Conservation (phyloP, 1,139 yeast genomes). For the Ogataea hybrid region DNA sequence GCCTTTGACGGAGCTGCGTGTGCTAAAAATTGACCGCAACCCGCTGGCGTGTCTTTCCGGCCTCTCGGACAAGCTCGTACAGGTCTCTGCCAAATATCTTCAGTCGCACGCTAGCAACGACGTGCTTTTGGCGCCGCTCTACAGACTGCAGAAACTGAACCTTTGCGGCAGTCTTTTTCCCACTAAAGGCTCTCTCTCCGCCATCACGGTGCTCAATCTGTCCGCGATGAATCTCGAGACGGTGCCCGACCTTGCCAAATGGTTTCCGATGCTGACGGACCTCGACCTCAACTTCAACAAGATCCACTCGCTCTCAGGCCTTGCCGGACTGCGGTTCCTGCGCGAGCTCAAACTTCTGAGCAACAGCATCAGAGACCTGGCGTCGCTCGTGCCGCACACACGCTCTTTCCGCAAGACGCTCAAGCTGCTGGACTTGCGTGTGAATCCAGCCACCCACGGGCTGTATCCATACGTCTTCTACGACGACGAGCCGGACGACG, state of each 20-base stretch:
- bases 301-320: conserved; percentile 28
- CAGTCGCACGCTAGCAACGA: conserved; percentile 17
- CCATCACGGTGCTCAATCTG: conserved; percentile 40
- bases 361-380: conserved; percentile 40
- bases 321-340: conserved; percentile 35
- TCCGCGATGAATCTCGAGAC: conserved; percentile 43
- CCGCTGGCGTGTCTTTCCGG: conserved; percentile 31
- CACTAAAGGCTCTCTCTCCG: conserved; percentile 34
- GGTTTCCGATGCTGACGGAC: conserved; percentile 48
- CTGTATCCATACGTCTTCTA: conserved; percentile 55
- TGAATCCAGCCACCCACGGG: conserved; percentile 47
- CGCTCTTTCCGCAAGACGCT: conserved; percentile 36
- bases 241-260: conserved; percentile 39
- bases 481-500: conserved; percentile 35
- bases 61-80: conserved; percentile 33
- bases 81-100: conserved; percentile 44
- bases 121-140: conserved; percentile 13
- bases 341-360: conserved; percentile 45
- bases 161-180: conserved; percentile 27
- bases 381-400: conserved; percentile 36
- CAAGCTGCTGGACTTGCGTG: conserved; percentile 46
- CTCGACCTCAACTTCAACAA: conserved; percentile 52
- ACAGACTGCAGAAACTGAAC: conserved; percentile 18
- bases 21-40: conserved; percentile 47
- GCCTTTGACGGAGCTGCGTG: conserved; percentile 41